Conservation (phyloP, 2,329 filamentous ascomycete species). For the Clathrospora elynae region DNA sequence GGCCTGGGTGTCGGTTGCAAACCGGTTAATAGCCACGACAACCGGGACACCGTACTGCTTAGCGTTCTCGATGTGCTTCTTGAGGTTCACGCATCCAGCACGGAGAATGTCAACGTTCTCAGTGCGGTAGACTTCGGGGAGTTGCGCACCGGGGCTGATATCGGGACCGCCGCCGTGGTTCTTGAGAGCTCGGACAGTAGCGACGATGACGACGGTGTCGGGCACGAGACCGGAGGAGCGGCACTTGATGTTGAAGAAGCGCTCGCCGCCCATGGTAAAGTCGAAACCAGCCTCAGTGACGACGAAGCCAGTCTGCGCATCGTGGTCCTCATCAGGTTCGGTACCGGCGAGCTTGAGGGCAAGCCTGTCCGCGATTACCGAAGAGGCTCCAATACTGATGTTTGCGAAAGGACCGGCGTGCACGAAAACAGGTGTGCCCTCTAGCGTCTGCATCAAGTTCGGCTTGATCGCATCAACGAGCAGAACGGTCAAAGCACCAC, state of each 20-base stretch:
- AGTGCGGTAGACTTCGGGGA: slow-evolving; percentile 86
- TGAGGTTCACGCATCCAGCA: slow-evolving; percentile 88
- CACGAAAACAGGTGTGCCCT: slow-evolving; percentile 96
- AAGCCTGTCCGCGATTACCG: slow-evolving; percentile 91
- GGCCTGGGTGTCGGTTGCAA: slow-evolving; percentile 89
- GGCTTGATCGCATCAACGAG: slow-evolving; percentile 99
- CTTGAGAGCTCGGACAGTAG: slow-evolving; percentile 93
- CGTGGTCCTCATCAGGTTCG: slow-evolving; percentile 84
- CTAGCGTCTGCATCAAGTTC: slow-evolving; percentile 97
- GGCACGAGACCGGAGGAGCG: slow-evolving; percentile 89
- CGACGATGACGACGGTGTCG: slow-evolving; percentile 92
- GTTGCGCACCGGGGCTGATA: slow-evolving; percentile 81
- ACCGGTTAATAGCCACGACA: slow-evolving; percentile 96
- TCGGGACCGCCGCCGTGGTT: slow-evolving; percentile 96
- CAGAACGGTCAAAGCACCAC: slow-evolving; percentile 87
- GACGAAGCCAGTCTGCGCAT: slow-evolving; percentile 85
- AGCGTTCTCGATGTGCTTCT: slow-evolving; percentile 93
- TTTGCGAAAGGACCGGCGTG: slow-evolving; percentile 98
- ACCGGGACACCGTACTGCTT: slow-evolving; percentile 89
- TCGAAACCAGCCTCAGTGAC: slow-evolving; percentile 98
- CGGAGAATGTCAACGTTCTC: slow-evolving; percentile 93
- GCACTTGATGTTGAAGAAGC: slow-evolving; percentile 99
- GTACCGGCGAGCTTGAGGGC: slow-evolving; percentile 95
- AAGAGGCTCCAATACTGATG: slow-evolving; percentile 96
- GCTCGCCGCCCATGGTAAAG: slow-evolving; percentile 99